A percentile compares a stretch with the other conserved stretches of the same genome.
phyloP scores from a whole-genome alignment of 495 filamentous ascomycete species.

The Staphylotrichum tortipilum region DNA sequence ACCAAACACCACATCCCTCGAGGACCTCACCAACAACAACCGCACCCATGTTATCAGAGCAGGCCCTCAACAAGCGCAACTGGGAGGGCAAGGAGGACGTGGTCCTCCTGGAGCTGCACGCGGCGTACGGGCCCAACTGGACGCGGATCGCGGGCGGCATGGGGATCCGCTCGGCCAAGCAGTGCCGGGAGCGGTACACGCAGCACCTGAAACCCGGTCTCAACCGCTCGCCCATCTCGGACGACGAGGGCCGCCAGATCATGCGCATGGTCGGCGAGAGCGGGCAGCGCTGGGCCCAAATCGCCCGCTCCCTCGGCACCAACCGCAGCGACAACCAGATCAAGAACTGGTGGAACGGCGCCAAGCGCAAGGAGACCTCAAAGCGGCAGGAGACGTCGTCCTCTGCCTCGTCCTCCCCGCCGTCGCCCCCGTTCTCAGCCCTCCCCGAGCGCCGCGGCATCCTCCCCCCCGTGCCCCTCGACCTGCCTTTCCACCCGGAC shows the following conservation, averaged over 20 bases:
- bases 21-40: no score
- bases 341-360: conserved; percentile 99
- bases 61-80: conserved; percentile 7
- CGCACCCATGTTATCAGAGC: conserved; percentile 4
- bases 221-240: conserved; percentile 85
- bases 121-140: conserved; percentile 56
- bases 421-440: neutral
- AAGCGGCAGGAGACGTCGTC: conserved; percentile 19
- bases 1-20: neutral
- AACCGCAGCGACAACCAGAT: conserved; percentile 96
- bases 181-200: conserved; percentile 91
- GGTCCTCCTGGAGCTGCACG: conserved; percentile 4
- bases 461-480: conserved; percentile 9
- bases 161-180: conserved; percentile 76
- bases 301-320: conserved; percentile 65
- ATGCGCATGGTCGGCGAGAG: conserved; percentile 71
- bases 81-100: conserved; percentile 8
- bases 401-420: no score
- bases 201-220: conserved; percentile 90
- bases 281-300: conserved; percentile 93
- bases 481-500: conserved; percentile 15
- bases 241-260: conserved; percentile 78
- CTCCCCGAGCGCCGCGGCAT: conserved; percentile 1
- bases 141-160: conserved; percentile 75
- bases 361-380: conserved; percentile 53